A percentile compares a stretch with the other conserved stretches of the same genome.
These are phyloP conservation scores for Aphanoascus verrucosus DNA, from an alignment of 2,329 filamentous ascomycete genomes.

Conservation along the genomic window DNA sequence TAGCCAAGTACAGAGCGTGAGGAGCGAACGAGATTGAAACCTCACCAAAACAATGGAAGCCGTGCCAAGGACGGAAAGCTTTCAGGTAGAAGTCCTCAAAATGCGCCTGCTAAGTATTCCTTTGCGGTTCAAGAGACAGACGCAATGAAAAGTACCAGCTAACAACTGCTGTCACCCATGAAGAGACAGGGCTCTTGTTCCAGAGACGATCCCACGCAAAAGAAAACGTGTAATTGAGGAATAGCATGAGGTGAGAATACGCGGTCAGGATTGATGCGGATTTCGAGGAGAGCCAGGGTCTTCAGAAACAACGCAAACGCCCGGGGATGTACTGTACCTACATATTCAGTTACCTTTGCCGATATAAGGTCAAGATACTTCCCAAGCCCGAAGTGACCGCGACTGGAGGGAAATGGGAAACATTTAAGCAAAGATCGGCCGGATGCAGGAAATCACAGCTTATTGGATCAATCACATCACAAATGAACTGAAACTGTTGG, in stretches of 20 bases:
- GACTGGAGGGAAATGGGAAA: conserved; percentile 3
- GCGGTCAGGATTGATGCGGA: conserved; percentile 1
- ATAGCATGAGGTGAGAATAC: not conserved
- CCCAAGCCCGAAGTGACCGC: conserved; percentile 1
- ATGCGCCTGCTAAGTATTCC: not conserved
- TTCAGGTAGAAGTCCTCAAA: not conserved
- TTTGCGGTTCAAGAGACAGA: not conserved
- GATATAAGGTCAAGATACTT: conserved; percentile 1
- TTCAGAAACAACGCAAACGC: conserved; percentile 8
- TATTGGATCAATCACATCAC: conserved; percentile 26
- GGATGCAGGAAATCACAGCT: conserved; percentile 20
- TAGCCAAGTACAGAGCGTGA: not conserved
- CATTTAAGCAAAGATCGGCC: conserved; percentile 16
- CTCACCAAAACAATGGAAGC: not conserved
- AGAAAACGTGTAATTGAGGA: not conserved
- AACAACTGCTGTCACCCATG: not conserved
- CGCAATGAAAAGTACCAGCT: not conserved
- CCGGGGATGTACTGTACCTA: conserved; percentile 7
- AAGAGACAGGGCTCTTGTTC: not conserved
- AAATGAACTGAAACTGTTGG: conserved; percentile 15
- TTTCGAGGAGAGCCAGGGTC: conserved; percentile 4
- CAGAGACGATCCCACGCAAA: not conserved
- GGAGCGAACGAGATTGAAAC: not conserved
- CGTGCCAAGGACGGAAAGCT: not conserved
- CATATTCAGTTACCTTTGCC: conserved; percentile 7